These are phyloP conservation scores for Telfairia occidentalis DNA, from an alignment of 331 rosid species.

Conservation along the genomic window DNA sequence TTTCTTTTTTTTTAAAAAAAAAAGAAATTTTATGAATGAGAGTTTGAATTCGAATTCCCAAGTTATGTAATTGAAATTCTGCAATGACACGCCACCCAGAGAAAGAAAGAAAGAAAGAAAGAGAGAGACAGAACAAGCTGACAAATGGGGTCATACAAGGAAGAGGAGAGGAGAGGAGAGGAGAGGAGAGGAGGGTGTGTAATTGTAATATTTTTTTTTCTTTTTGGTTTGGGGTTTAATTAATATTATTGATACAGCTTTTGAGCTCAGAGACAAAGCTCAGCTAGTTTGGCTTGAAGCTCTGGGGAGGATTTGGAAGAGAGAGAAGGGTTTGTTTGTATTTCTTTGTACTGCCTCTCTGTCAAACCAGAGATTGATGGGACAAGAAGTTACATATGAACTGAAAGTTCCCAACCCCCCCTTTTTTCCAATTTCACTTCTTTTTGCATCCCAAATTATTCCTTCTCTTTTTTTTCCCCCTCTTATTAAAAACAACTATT, in stretches of 20 bases:
- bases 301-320: constrained; percentile 17
- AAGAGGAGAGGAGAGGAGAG: constrained; percentile 15
- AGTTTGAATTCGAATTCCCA: too few species aligned
- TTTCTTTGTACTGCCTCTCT: constrained; percentile 11
- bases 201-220: constrained; percentile 15
- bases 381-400: constrained; percentile 56
- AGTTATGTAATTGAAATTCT: constrained; percentile 3
- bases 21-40: not conserved
- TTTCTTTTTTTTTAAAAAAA: not conserved
- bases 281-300: constrained; percentile 80
- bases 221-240: not conserved
- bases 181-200: not conserved
- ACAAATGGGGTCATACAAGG: constrained; percentile 51
- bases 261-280: constrained; percentile 51
- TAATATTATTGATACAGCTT: constrained; percentile 40
- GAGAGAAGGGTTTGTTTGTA: constrained; percentile 19
- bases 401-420: constrained; percentile 41
- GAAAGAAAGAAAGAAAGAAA: constrained; percentile 9
- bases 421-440: constrained; percentile 31
- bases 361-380: constrained; percentile 18
- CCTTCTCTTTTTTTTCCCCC: not conserved
- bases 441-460: constrained; percentile 27
- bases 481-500: not conserved
- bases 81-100: constrained; percentile 34
- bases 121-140: constrained; percentile 52